Evolutionary conservation across 805 yeast species (phyloP).

Genomic region (Scheffersomyces coipomensis): DNA sequence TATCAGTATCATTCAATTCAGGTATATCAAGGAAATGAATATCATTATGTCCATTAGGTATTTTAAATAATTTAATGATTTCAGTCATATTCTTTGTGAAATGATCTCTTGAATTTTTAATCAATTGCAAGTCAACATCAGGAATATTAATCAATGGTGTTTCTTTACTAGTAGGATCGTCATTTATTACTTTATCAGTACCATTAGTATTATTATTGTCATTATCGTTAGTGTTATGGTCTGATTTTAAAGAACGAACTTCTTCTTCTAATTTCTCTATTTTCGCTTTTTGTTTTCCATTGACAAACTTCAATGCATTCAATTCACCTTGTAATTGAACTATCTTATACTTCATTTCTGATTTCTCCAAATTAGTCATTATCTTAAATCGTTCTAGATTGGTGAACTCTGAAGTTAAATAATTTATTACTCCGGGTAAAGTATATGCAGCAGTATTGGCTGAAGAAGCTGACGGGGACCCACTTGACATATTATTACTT

Average conservation of each 20-base stretch:
- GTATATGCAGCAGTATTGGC: constrained; percentile 26
- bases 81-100: constrained; percentile 36
- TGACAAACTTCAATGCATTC: constrained; percentile 40
- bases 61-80: constrained; percentile 28
- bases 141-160: constrained; percentile 19
- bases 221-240: background rate
- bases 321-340: constrained; percentile 53
- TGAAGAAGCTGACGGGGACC: constrained; percentile 22
- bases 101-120: constrained; percentile 31
- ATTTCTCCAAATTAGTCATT: constrained; percentile 51
- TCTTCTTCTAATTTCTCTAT: constrained; percentile 38
- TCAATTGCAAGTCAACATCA: constrained; percentile 29
- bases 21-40: constrained; percentile 19
- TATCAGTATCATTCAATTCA: constrained; percentile 13
- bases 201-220: no score
- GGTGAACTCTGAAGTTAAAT: constrained; percentile 58
- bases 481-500: constrained; percentile 9
- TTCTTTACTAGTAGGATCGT: background rate
- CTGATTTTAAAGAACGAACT: constrained; percentile 9
- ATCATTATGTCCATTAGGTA: constrained; percentile 19
- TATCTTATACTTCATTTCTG: constrained; percentile 50
- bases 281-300: constrained; percentile 38
- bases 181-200: no score
- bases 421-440: constrained; percentile 59
- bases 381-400: constrained; percentile 42